Evolutionary conservation across 2,329 filamentous ascomycete species (phyloP).

Genomic region (Claviceps pusilla): DNA sequence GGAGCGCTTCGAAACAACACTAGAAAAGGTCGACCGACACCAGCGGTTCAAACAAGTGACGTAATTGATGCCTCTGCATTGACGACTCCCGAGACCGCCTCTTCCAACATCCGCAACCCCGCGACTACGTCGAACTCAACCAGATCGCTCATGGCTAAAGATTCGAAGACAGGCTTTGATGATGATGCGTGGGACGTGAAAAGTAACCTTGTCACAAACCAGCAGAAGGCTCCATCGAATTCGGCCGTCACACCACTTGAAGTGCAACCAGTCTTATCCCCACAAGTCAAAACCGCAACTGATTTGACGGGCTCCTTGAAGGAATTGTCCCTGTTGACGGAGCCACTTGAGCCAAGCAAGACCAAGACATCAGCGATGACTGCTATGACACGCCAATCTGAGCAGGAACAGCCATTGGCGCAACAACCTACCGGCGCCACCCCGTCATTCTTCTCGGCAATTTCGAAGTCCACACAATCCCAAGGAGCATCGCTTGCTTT

Average conservation of each 20-base stretch:
- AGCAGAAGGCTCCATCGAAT: constrained; percentile 25
- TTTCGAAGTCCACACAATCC: constrained; percentile 27
- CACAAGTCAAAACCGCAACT: constrained; percentile 10
- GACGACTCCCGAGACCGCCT: constrained; percentile 36
- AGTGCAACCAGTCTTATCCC: constrained; percentile 4
- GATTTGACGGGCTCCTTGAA: constrained; percentile 41
- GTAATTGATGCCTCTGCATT: constrained; percentile 80
- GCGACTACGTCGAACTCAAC: constrained; percentile 11
- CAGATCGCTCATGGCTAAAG: constrained; percentile 14
- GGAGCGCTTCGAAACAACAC: constrained; percentile 88
- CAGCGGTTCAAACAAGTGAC: constrained; percentile 73
- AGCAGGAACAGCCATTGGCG: constrained; percentile 18
- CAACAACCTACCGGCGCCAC: constrained; percentile 39
- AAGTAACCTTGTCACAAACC: constrained; percentile 32
- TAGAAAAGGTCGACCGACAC: constrained; percentile 74
- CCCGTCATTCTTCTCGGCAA: constrained; percentile 39
- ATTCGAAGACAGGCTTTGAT: constrained; percentile 55
- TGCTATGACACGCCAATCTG: constrained; percentile 3
- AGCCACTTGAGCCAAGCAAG: constrained; percentile 38
- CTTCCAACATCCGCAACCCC: constrained; percentile 9
- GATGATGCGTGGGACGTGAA: constrained; percentile 97
- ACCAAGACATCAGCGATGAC: constrained; percentile 16
- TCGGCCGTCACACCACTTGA: constrained; percentile 9
- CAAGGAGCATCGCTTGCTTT: constrained; percentile 7
- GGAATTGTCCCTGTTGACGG: constrained; percentile 38